Evolutionary conservation across 306 rosid species (phyloP), one percentile per base, ranked within the genome.

Genomic region (Fagus crenata): DNA sequence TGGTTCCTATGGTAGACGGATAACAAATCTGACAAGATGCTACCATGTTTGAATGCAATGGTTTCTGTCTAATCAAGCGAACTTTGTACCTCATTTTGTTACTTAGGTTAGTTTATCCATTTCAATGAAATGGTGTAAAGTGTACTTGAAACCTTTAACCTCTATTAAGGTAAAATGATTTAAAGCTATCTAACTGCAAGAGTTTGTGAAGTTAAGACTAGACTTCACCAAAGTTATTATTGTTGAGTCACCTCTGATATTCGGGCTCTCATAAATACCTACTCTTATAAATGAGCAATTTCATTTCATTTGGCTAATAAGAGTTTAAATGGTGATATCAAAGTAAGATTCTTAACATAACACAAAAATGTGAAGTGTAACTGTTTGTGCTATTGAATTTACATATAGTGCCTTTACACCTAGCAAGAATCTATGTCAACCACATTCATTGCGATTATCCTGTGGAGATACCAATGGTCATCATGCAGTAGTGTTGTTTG

Each of bases 391-490:
- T 35, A 11, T 5, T 61, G 17, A 61, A 61, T 61, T 61, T 37
- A n/a, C 7, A 32, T 37, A 61, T 33, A 2, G n/a, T 61, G 6
- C 14, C 14, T 61, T 33, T 61, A 61, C n/a, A 32, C 41, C 40
- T 12, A 28, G 39, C 40, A 61, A 61, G n/a, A 32, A 61, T 32
- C 68, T 4, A 61, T 32, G 42, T 28, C 42, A 32, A 13, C 31
- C 31, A 55, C 7, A 61, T 11, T 14, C 55, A n/a, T 77, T 80
- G 54, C 41, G 55, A 68, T 81, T 42, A 37, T 15, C 59, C 55
- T 61, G 63, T n/a, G 77, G 51, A 39, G 64, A 74, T 64, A 80
- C 6, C 41, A 1, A 28, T 32, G 32, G 65, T 31, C 65, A 59
- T 28, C 36, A 31, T 59, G 68, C 41, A 61, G n/a, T 13, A 4